A percentile compares a stretch with the other conserved stretches of the same genome.
phyloP scores from a whole-genome alignment of 805 yeast genomes.

The Metschnikowia dekortorum region DNA sequence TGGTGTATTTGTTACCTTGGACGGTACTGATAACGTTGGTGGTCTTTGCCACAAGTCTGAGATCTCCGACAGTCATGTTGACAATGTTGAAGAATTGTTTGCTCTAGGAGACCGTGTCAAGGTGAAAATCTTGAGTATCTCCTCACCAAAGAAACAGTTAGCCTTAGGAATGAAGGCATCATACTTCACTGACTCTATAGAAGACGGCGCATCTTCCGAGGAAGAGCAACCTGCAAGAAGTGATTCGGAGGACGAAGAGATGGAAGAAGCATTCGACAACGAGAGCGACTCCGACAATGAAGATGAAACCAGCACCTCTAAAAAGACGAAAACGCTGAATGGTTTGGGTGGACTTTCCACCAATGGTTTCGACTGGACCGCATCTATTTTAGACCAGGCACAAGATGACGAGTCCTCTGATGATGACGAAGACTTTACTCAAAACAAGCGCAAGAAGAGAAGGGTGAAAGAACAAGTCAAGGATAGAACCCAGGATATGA shows the following conservation, averaged over 20 bases:
- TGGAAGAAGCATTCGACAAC: slow-evolving; percentile 32
- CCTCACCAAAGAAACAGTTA: slow-evolving; percentile 63
- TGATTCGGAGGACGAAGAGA: slow-evolving; percentile 22
- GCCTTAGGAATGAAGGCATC: slow-evolving; percentile 95
- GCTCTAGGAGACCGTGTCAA: slow-evolving; percentile 89
- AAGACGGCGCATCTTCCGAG: slow-evolving; percentile 19
- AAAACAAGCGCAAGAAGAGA: slow-evolving; percentile 41
- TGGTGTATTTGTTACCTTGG: slow-evolving; percentile 86
- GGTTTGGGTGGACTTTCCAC: slow-evolving; percentile 40
- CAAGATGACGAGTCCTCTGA: slow-evolving; percentile 51
- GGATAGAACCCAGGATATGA: slow-evolving; percentile 82
- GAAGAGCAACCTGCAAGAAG: slow-evolving; percentile 10
- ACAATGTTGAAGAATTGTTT: slow-evolving; percentile 61
- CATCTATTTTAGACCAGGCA: slow-evolving; percentile 79
- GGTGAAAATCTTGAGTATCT: slow-evolving; percentile 67
- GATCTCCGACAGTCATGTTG: slow-evolving; percentile 65
- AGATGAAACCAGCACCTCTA: slow-evolving; percentile 19
- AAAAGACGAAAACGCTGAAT: slow-evolving; percentile 8
- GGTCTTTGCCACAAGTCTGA: slow-evolving; percentile 88
- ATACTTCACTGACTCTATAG: slow-evolving; percentile 52
- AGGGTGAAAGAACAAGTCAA: slow-evolving; percentile 51
- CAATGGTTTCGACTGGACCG: slow-evolving; percentile 94
- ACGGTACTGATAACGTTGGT: slow-evolving; percentile 65
- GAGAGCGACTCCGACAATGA: slow-evolving; percentile 24
- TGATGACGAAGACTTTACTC: slow-evolving; percentile 55